Evolutionary conservation across 345 rosid species (phyloP).

Genomic region (Salix caprea): DNA sequence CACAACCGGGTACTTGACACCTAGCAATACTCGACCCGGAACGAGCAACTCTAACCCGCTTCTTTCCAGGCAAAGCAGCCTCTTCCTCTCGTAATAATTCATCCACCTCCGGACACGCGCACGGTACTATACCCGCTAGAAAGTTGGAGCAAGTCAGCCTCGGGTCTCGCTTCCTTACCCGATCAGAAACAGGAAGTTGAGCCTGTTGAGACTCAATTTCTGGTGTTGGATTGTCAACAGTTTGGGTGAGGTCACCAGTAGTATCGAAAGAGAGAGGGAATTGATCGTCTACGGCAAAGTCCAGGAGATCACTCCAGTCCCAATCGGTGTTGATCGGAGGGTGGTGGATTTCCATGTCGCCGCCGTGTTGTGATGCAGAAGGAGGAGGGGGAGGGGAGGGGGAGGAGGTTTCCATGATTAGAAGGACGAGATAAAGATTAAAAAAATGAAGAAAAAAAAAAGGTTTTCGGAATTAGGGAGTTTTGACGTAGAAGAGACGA

Average conservation of each 20-base stretch:
- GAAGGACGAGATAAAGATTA: not conserved
- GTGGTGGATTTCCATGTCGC: constrained; percentile 30
- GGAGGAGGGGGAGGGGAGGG: not conserved
- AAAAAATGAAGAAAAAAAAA: no score
- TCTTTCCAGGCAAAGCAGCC: constrained; percentile 51
- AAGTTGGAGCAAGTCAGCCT: constrained; percentile 78
- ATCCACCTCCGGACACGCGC: constrained; percentile 93
- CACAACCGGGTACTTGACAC: constrained; percentile 82
- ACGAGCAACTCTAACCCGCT: constrained; percentile 44
- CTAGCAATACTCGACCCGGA: constrained; percentile 32
- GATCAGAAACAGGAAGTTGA: constrained; percentile 21
- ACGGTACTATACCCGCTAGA: constrained; percentile 73
- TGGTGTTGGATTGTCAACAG: not conserved
- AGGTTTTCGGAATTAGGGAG: not conserved
- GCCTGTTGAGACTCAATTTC: not conserved
- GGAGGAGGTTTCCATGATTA: constrained; percentile 13
- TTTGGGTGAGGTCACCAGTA: constrained; percentile 16
- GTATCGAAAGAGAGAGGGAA: constrained; percentile 45
- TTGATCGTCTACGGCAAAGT: constrained; percentile 61
- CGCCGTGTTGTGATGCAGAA: not conserved
- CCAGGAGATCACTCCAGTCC: constrained; percentile 86
- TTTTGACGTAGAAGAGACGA: not conserved
- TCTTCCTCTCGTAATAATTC: constrained; percentile 48
- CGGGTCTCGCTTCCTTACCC: constrained; percentile 91
- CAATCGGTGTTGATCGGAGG: constrained; percentile 43